Conservation (phyloP, 2,329 filamentous ascomycete species). For the Bipolaris oryzae region DNA sequence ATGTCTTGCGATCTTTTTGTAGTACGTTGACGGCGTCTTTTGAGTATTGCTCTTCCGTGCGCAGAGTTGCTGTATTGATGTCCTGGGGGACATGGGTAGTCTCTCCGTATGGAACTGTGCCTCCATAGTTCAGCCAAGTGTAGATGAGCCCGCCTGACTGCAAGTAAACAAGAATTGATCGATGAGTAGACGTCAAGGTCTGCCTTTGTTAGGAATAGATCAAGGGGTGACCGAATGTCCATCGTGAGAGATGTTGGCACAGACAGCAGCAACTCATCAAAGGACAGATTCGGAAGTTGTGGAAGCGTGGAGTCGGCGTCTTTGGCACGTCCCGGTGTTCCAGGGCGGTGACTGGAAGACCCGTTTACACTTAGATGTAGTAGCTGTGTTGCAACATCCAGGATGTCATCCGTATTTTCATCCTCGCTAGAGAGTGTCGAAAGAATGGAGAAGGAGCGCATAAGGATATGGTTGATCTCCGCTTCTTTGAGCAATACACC, state of each 20-base stretch:
- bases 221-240: conserved; percentile 77
- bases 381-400: conserved; percentile 81
- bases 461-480: conserved; percentile 78
- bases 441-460: conserved; percentile 78
- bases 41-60: conserved; percentile 65
- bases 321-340: conserved; percentile 50
- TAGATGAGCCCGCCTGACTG: conserved; percentile 83
- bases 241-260: conserved; percentile 73
- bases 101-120: conserved; percentile 75
- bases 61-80: conserved; percentile 67
- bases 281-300: conserved; percentile 59
- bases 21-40: conserved; percentile 67
- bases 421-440: conserved; percentile 79
- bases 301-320: conserved; percentile 40
- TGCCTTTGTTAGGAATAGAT: conserved; percentile 79
- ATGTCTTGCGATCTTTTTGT: conserved; percentile 69
- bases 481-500: conserved; percentile 80
- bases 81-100: conserved; percentile 73
- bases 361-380: conserved; percentile 70
- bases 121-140: conserved; percentile 87
- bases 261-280: conserved; percentile 82
- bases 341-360: conserved; percentile 40
- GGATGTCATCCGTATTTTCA: conserved; percentile 72
- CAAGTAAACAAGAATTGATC: conserved; percentile 87
- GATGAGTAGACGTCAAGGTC: conserved; percentile 81